Conservation (phyloP, 768 basidiomycete species). For the Xerocomus potaroensis region DNA sequence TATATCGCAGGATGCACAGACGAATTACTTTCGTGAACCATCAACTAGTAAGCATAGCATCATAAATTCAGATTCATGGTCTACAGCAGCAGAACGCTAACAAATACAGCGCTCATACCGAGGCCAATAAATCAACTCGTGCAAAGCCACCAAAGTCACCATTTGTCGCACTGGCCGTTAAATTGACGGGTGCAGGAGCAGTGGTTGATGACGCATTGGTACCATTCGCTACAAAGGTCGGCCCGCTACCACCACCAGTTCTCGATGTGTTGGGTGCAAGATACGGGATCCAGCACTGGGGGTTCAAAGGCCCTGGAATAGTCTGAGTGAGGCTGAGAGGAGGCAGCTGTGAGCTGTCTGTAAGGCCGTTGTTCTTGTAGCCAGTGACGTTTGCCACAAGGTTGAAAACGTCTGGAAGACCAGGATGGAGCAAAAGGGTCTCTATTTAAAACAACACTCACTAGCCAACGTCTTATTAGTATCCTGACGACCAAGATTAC, state of each 20-base stretch:
- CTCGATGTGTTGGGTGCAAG: conserved; percentile 35
- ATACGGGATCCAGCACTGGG: conserved; percentile 37
- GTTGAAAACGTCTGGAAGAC: conserved; percentile 42
- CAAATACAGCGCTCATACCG: conserved; percentile 8
- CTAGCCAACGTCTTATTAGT: conserved; percentile 38
- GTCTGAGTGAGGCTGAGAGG: conserved; percentile 36
- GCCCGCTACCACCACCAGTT: conserved; percentile 37
- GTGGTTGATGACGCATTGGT: conserved; percentile 31
- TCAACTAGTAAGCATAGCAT: not conserved
- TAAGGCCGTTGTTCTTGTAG: conserved; percentile 39
- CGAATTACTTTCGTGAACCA: conserved; percentile 1
- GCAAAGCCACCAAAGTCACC: conserved; percentile 3
- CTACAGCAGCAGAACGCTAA: conserved; percentile 15
- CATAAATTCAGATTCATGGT: not conserved
- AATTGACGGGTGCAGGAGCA: conserved; percentile 37
- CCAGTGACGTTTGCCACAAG: conserved; percentile 45
- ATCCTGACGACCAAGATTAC: conserved; percentile 52
- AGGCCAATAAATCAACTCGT: conserved; percentile 3
- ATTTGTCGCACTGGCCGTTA: conserved; percentile 24
- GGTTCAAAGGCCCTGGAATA: conserved; percentile 41
- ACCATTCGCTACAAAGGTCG: conserved; percentile 33
- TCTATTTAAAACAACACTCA: not conserved
- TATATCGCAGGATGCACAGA: not conserved
- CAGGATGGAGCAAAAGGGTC: not conserved
- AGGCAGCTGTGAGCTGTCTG: conserved; percentile 25